Evolutionary conservation across 2,329 filamentous ascomycete species (phyloP), one percentile per base, ranked within the genome.

Genomic region (Cladosporium colombiae): DNA sequence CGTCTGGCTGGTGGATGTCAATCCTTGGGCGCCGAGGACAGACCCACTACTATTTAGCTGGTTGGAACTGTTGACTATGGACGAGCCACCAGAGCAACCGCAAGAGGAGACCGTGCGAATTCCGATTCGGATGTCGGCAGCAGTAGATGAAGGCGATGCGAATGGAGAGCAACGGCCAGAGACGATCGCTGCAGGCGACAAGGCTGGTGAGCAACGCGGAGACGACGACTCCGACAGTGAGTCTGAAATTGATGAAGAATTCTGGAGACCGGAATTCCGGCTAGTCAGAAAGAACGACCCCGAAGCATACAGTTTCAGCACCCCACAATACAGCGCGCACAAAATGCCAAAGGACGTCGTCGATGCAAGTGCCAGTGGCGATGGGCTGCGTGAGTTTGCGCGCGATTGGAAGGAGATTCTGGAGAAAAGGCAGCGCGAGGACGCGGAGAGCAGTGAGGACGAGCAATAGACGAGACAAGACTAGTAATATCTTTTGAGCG

Each of bases 271-370:
- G 0, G 93, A 97, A 77, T 85, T 99, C 70, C 85, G 94, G 50
- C 83, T 98, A 10, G 86, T 99, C 56, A 87, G 89, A 71, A 88
- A 89, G 75, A 90, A 94, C 69, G 94, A 98, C 70, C 92, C 93
- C 0, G 91, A 94, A 67, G 93, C 93, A 0, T 95, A 92, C 75
- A 91, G 90, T 71, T 96, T 97, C 75, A 88, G 86, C 70, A 90
- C 91, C 5, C 87, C 92, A 1, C 91, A 94, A 74, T 98, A 96
- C 78, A 97, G 93, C 68, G 94, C 95, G 3, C 94, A 98, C 76
- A 99, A 98, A 79, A 81, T 99, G 71, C 95, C 95, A 0, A 93
- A 89, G 77, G 95, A 99, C 72, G 92, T 98, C 2, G 93, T 97
- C 1, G 87, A 89, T 73, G 87, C 87, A 2, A 85, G 84, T 33